Base-by-base conservation (phyloP, 176 grass and related monocot genomes). In the Sorghum bicolor region DNA sequence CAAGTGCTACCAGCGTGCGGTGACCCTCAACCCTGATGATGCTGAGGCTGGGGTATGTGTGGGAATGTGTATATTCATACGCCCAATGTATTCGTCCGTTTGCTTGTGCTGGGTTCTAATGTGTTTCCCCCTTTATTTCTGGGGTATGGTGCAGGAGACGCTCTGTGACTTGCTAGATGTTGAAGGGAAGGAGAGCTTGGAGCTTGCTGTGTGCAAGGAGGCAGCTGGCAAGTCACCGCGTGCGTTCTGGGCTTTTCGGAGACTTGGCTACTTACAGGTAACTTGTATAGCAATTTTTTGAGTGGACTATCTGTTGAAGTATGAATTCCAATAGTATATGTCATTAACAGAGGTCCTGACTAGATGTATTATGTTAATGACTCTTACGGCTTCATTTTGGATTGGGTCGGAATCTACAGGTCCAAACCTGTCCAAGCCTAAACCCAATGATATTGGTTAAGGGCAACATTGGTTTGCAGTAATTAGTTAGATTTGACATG, bases 241-340 rank as follows among this genome's bases (percentile, higher is more conserved):
- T 7, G 85, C 96, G 12, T 98, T 92, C 82, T 98, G 96, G 96
- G 93, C 93, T 24, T 98, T 95, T 58, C 40, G 36, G 47, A 90
- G 93, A 89, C 87, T 98, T 61, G 93, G 96, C 47, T 98, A 95
- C 91, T 92, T 98, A 64, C 96, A 98, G 93, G 96, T 97, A 72
- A 68, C 28, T 73, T 64, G 39, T 17, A 45, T 84, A 63, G 22
- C 67, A 43, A 33, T 75, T 90, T 14, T 48, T 89, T 70, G n/a
- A 61, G 14, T 68, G 17, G 33, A 31, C 11, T 80, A 33, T 77
- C 41, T 15, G 22, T 87, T 72, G 52, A 32, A 83, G 37, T 14
- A 20, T 80, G 28, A 50, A 77, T 48, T 25, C 14, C 26, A 72
- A 71, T 36, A 67, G 1, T 75, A 73, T 71, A 32, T 19, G 17